These are phyloP conservation scores for Craspedostauros australis DNA, from an alignment of 108 stramenopile species.

Conservation along the genomic window DNA sequence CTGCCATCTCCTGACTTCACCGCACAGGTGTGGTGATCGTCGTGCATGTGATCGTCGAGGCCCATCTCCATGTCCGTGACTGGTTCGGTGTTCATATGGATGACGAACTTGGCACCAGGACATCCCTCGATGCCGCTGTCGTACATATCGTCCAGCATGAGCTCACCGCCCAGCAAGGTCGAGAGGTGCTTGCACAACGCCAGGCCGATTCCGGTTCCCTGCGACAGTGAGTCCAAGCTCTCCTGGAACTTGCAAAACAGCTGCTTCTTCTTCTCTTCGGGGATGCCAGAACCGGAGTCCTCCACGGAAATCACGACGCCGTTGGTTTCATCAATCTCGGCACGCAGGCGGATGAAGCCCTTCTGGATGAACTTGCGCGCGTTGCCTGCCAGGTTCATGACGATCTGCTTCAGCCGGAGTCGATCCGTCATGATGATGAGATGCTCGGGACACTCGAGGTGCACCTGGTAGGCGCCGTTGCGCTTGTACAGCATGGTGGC, in stretches of 20 bases:
- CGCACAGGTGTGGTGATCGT: too few species aligned
- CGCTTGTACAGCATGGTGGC: constrained; percentile 11
- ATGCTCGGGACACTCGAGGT: constrained; percentile 16
- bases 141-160: constrained; percentile 20
- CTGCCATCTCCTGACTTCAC: too few species aligned
- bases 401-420: constrained; percentile 21
- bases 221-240: constrained; percentile 16
- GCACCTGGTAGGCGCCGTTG: neutral
- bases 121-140: constrained; percentile 24
- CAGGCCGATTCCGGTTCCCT: constrained; percentile 33
- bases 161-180: constrained; percentile 10
- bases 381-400: constrained; percentile 21
- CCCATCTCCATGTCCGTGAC: too few species aligned
- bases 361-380: constrained; percentile 20
- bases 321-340: neutral
- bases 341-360: constrained; percentile 28
- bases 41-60: too few species aligned
- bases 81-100: constrained; percentile 1
- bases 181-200: constrained; percentile 13
- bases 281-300: constrained; percentile 39
- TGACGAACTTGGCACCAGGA: constrained; percentile 28
- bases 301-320: constrained; percentile 19
- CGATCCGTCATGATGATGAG: constrained; percentile 14
- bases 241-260: constrained; percentile 23
- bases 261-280: constrained; percentile 4